Evolutionary conservation across 257 asterid genomes (phyloP), one percentile per base, ranked within the genome.

Genomic region (Nicotiana paniculata): DNA sequence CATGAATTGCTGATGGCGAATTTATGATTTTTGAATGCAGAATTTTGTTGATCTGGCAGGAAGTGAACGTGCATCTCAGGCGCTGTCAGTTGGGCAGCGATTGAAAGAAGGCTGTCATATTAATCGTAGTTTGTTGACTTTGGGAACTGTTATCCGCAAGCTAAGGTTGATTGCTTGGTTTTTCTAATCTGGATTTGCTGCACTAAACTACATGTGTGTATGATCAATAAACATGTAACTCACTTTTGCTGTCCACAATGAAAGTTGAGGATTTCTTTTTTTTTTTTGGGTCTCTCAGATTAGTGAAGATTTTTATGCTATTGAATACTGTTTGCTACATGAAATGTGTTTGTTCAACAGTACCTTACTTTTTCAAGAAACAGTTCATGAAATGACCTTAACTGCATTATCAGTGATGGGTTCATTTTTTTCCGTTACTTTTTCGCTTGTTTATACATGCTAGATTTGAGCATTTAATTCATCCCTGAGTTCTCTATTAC

Each of bases 21-120:
- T 64, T 43, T 79, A 83, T 51, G 15, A 82, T 77, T 37, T 84
- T 82, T 84, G 80, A 83, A 76, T 88, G 91, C 92, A 96, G 99
- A 96, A 96, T 86, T 95, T 94, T 90, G 99, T 96, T 88, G 99
- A 96, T 88, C 88, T 96, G 82, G 99, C 99, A 53, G 99, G 99
- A 66, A 96, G 99, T 82, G 99, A 96, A 89, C 96, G 99, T 68
- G 99, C 98, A 86, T 92, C 98, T 90, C 98, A 94, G 90, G 91
- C 98, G 43, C 84, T 91, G 88, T 94, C 99, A 64, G 98, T 86
- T 68, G 98, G 99, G 81, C 98, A 94, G 84, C 89, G 99, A 89
- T 92, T 96, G 85, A 96, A 96, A 90, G 99, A 96, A 87, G 99
- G 99, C 66, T 96, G 98, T 91, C 98, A 96, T 86, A 96, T 96